These are phyloP conservation scores for Penicillium canariense DNA, from an alignment of 495 filamentous ascomycete genomes.

Conservation along the genomic window DNA sequence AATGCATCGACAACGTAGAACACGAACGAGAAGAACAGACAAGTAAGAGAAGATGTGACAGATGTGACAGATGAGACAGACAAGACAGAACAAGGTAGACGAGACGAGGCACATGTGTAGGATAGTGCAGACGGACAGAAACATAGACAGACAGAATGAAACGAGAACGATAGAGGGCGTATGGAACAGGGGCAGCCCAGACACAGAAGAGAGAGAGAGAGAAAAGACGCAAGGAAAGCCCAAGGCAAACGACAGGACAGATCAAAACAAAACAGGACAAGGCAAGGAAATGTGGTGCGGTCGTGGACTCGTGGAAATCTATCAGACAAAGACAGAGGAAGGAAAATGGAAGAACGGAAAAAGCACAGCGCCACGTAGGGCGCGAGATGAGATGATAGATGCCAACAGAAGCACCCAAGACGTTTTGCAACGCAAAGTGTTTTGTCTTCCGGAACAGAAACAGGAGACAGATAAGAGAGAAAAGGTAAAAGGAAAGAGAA, in stretches of 20 bases:
- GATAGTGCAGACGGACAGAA: slow-evolving; percentile 19
- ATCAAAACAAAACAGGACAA: not conserved
- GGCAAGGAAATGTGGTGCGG: slow-evolving; percentile 1
- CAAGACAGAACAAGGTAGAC: slow-evolving; percentile 19
- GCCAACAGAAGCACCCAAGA: too few relatives aligned
- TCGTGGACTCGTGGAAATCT: not conserved
- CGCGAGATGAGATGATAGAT: too few relatives aligned
- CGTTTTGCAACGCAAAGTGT: too few relatives aligned
- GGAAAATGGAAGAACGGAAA: not conserved
- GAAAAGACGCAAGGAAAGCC: not conserved
- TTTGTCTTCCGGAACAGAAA: too few relatives aligned
- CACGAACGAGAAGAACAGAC: not conserved
- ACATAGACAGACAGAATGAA: slow-evolving; percentile 11
- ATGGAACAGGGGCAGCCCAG: slow-evolving; percentile 4
- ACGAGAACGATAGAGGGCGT: slow-evolving; percentile 4
- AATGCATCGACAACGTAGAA: slow-evolving; percentile 40
- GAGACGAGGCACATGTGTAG: slow-evolving; percentile 13
- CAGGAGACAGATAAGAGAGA: not conserved
- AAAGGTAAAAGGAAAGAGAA: not conserved
- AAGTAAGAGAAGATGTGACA: slow-evolving; percentile 3
- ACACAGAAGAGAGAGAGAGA: not conserved
- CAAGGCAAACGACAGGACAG: not conserved
- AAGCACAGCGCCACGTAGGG: too few relatives aligned
- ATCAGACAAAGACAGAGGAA: not conserved
- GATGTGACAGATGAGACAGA: slow-evolving; percentile 8